Evolutionary conservation across 2,329 filamentous ascomycete species (phyloP).

Genomic region (Pezicula neosporulosa): DNA sequence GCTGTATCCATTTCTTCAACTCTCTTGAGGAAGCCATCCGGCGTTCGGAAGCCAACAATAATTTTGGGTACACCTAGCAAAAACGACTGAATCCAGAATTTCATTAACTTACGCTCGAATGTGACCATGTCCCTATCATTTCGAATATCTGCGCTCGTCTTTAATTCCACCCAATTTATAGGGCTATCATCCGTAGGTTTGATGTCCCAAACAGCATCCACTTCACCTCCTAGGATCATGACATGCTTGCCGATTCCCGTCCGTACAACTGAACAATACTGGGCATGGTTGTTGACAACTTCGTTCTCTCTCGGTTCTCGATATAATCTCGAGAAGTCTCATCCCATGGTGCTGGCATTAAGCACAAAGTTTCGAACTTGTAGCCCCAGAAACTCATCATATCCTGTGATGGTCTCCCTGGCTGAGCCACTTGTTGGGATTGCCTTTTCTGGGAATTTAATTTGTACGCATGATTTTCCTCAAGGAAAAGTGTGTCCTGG

Average conservation of each 20-base stretch:
- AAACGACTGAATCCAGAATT: constrained; percentile 97
- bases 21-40: constrained; percentile 65
- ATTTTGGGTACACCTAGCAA: constrained; percentile 89
- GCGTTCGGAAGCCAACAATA: constrained; percentile 81
- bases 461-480: constrained; percentile 81
- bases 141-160: constrained; percentile 75
- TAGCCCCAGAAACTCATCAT: constrained; percentile 96
- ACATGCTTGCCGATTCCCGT: constrained; percentile 77
- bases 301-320: constrained; percentile 67
- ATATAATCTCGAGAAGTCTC: constrained; percentile 73
- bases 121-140: constrained; percentile 65
- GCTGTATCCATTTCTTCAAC: constrained; percentile 79
- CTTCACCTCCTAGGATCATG: constrained; percentile 85
- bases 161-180: constrained; percentile 92
- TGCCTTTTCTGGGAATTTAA: constrained; percentile 58
- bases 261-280: constrained; percentile 92
- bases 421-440: constrained; percentile 41
- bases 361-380: constrained; percentile 88
- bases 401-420: constrained; percentile 62
- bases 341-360: constrained; percentile 72
- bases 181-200: constrained; percentile 65
- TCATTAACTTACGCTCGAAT: constrained; percentile 87
- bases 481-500: constrained; percentile 80
- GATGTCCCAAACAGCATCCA: constrained; percentile 87
- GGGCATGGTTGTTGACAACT: constrained; percentile 81